Percentiles rank a stretch among this genome's conserved stretches.
phyloP scores from a whole-genome alignment of 2,329 filamentous ascomycete species.

The Orbilia oligospora region DNA sequence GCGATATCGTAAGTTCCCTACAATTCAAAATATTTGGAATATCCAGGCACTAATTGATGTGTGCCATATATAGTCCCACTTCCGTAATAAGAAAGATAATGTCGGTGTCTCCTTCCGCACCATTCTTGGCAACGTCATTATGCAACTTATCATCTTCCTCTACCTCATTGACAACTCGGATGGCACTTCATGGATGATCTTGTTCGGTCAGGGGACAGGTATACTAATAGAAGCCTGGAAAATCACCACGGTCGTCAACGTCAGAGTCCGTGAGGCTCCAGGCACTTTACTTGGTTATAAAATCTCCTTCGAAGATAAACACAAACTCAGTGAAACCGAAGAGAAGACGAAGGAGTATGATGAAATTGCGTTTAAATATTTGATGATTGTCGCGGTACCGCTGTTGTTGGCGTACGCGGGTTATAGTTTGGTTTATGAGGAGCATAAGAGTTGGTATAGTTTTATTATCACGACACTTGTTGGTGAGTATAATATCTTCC shows the following conservation, averaged over 20 bases:
- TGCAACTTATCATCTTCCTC: slow-evolving; percentile 95
- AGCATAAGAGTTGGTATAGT: slow-evolving; percentile 98
- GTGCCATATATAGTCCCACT: slow-evolving; percentile 76
- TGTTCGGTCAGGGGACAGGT: slow-evolving; percentile 90
- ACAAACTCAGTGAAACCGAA: slow-evolving; percentile 93
- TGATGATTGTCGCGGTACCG: slow-evolving; percentile 92
- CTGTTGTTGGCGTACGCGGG: slow-evolving; percentile 88
- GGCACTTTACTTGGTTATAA: slow-evolving; percentile 83
- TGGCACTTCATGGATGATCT: slow-evolving; percentile 98
- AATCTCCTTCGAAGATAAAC: slow-evolving; percentile 93
- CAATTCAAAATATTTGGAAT: neutral
- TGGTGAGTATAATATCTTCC: slow-evolving; percentile 66
- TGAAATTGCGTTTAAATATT: slow-evolving; percentile 95
- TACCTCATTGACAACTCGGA: slow-evolving; percentile 98
- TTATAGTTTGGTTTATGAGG: slow-evolving; percentile 93
- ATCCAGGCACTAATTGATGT: slow-evolving; percentile 63
- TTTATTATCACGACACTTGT: slow-evolving; percentile 96
- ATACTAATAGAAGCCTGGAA: slow-evolving; percentile 89
- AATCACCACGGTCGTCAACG: slow-evolving; percentile 93
- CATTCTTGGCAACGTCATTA: slow-evolving; percentile 96
- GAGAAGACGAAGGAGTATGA: slow-evolving; percentile 99
- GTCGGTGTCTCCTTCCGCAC: slow-evolving; percentile 96
- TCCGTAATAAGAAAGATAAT: slow-evolving; percentile 99
- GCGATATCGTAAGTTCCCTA: slow-evolving; percentile 76
- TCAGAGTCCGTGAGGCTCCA: slow-evolving; percentile 79